Evolutionary conservation across 73 alveolate species (phyloP), one percentile per base, ranked within the genome.

Genomic region (Paramecium sonneborni): DNA sequence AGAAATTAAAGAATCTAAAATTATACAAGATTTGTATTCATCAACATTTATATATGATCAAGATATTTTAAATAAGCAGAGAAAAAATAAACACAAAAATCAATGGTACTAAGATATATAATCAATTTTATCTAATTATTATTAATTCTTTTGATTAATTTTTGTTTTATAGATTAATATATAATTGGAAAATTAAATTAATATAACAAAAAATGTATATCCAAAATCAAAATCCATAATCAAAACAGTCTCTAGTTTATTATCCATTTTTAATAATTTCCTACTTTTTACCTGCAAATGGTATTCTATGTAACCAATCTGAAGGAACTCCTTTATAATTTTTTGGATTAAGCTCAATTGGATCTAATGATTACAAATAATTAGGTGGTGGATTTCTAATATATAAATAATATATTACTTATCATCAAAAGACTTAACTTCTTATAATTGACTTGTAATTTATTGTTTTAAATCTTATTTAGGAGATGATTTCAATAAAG

Each of bases 281-380:
- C 18, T 79, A 23, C 76, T 79, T 79, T 41, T 90, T 79, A 39
- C 94, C 94, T 38, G 94, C 94, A 46, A 55, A 86, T 90, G 94
- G 94, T 69, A 90, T 90, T 46, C 94, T 18, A 52, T 90, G 94
- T 28, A 88, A 52, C 94, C 94, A 90, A 37, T 90, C 92, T 52
- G 93, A 21, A 21, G 94, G 94, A 1, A 90, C 87, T 6, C 92
- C 88, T 56, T 84, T 90, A 90, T 90, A 90, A 46, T 90, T 43
- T 32, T 90, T 90, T 30, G 94, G 94, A 76, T 90, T 79, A 5
- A 90, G 57, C 41, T 90, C 94, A 30, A 76, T 72, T n/a, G 79
- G 85, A 32, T 86, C 92, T 14, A 90, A 30, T 84, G 35, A 67
- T 38, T 88, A 48, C 5, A 90, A 41, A 76, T 62, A 69, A 32